phyloP scores from a whole-genome alignment of 2,329 filamentous ascomycete species.

The Plectosphaerella plurivora region DNA sequence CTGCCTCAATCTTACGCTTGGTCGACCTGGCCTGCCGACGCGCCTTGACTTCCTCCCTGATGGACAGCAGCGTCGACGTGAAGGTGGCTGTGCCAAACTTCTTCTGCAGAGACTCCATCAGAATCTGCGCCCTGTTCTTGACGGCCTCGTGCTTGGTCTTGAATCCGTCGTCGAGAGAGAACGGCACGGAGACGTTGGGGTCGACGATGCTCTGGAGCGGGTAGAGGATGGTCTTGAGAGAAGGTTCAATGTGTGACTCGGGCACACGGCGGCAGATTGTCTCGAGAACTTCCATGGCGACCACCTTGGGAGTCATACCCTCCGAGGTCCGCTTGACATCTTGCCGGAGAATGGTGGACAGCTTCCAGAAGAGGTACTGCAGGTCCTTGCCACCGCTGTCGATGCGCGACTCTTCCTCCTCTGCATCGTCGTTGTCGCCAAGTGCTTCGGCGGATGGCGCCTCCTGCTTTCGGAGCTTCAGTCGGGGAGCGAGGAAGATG shows the following conservation, averaged over 20 bases:
- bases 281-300: conserved; percentile 70
- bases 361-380: conserved; percentile 72
- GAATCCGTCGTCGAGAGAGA: conserved; percentile 67
- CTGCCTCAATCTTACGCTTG: conserved; percentile 87
- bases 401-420: conserved; percentile 21
- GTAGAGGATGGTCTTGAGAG: conserved; percentile 55
- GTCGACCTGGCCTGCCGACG: conserved; percentile 69
- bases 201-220: conserved; percentile 82
- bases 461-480: conserved; percentile 25
- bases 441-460: conserved; percentile 33
- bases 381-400: conserved; percentile 36
- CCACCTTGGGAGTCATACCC: conserved; percentile 68
- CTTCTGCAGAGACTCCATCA: conserved; percentile 79
- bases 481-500: conserved; percentile 68
- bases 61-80: conserved; percentile 66
- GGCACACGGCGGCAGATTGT: conserved; percentile 62
- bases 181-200: conserved; percentile 65
- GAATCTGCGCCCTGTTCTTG: conserved; percentile 66
- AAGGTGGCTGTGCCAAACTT: conserved; percentile 79
- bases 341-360: conserved; percentile 74
- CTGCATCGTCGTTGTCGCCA: conserved; percentile 36
- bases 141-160: conserved; percentile 65
- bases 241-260: conserved; percentile 51
- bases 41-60: conserved; percentile 67
- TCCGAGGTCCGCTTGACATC: conserved; percentile 62